phyloP scores from a whole-genome alignment of 2,329 filamentous ascomycete genomes.

The Cercospora sp. region DNA sequence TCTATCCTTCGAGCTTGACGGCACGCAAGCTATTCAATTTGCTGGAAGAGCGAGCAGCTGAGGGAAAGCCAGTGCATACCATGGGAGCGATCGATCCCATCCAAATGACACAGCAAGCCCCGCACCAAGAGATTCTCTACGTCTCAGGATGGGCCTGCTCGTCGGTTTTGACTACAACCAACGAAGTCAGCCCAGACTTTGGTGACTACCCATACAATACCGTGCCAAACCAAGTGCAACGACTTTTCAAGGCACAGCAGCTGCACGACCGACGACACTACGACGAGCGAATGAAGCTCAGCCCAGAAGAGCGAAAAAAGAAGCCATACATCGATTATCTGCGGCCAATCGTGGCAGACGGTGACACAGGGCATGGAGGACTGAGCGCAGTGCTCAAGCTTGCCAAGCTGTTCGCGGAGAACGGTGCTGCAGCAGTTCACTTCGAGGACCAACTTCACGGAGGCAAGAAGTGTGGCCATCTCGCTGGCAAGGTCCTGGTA shows the following conservation, averaged over 20 bases:
- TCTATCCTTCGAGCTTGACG: slow-evolving; percentile 91
- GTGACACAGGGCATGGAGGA: slow-evolving; percentile 91
- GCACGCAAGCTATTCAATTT: slow-evolving; percentile 92
- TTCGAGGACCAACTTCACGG: slow-evolving; percentile 98
- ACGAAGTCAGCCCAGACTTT: slow-evolving; percentile 96
- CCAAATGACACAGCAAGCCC: slow-evolving; percentile 98
- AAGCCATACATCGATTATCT: slow-evolving; percentile 90
- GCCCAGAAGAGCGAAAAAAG: slow-evolving; percentile 66
- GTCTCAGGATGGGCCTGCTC: slow-evolving; percentile 98
- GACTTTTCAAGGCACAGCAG: slow-evolving; percentile 92
- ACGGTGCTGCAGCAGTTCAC: slow-evolving; percentile 92
- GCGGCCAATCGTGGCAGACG: slow-evolving; percentile 91
- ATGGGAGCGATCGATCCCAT: slow-evolving; percentile 99
- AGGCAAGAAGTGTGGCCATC: slow-evolving; percentile 96
- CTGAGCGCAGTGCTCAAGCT: slow-evolving; percentile 91
- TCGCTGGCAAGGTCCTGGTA: slow-evolving; percentile 94
- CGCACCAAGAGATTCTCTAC: slow-evolving; percentile 94
- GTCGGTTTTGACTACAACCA: slow-evolving; percentile 85
- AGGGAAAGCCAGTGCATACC: slow-evolving; percentile 88
- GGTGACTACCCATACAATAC: slow-evolving; percentile 99
- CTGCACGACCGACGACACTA: slow-evolving; percentile 96
- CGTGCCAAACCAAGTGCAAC: slow-evolving; percentile 95
- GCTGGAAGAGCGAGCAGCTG: slow-evolving; percentile 72
- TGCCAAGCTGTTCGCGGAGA: slow-evolving; percentile 95
- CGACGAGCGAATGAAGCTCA: slow-evolving; percentile 79